Base-by-base conservation (phyloP, 495 filamentous ascomycete genomes). In the Neurospora hispaniola region DNA sequence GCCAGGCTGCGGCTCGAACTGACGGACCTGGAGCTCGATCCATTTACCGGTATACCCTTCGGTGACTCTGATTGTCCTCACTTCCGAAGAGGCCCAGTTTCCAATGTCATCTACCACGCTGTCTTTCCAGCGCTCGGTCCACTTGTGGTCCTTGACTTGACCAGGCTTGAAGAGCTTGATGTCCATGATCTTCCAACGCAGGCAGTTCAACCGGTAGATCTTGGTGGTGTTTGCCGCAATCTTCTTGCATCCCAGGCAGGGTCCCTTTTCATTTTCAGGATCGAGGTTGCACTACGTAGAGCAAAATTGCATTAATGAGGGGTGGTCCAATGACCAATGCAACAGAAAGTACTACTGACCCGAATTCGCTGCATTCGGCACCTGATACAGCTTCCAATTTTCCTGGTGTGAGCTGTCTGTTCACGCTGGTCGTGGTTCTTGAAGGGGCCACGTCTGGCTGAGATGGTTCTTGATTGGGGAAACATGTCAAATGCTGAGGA, bases 311-410 rank as follows among this genome's bases (percentile, higher is more conserved):
- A 72, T 78, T 38, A 79, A 71, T 20, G 48, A 27, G 18, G n/a
- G 9, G 18, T 23, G 31, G 42, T 7, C 14, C 38, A 62, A 54
- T 31, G 18, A 35, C 38, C 41, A 1, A 38, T 23, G 69, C 31
- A 44, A 16, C 38, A 35, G 18, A 27, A 38, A 68, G 69, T 12
- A 71, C 43, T 43, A 76, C 84, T 81, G 75, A 87, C 85, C 70
- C 85, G 82, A 72, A 87, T 86, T n/a, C 85, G 81, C 76, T 87
- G 85, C 82, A 87, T 86, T 69, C 85, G 81, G 71, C 85, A 87
- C 39, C 85, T 77, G 70, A 86, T 84, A 73, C 85, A 87, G 70
- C 84, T 85, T 11, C 84, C 85, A 68, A 86, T 85, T 70, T 83
- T 82, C 73, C 85, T 79, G 0, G 85, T 87, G 38, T 81, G 82